Evolutionary conservation across 2,329 filamentous ascomycete genomes (phyloP).

Genomic region (Trichophyton benhamiae): DNA sequence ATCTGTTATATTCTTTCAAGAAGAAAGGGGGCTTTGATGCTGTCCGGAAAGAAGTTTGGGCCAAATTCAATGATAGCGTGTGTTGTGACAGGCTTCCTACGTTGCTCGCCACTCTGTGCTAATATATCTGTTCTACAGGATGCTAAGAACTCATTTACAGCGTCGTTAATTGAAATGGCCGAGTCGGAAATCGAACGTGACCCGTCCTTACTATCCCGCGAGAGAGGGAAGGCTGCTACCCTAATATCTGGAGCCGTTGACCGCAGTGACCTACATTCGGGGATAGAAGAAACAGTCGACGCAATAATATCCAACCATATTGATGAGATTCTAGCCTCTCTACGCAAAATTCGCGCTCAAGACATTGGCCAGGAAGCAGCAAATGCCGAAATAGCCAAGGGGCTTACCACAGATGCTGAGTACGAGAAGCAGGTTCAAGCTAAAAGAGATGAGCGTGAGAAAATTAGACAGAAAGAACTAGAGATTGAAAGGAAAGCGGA

Average conservation of each 20-base stretch:
- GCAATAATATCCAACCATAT: conserved; percentile 43
- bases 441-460: conserved; percentile 41
- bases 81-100: conserved; percentile 13
- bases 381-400: conserved; percentile 41
- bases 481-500: conserved; percentile 41
- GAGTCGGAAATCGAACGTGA: conserved; percentile 52
- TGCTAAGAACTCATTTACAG: conserved; percentile 40
- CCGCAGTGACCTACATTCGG: conserved; percentile 49
- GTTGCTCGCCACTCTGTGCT: not conserved
- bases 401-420: conserved; percentile 49
- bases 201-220: conserved; percentile 47
- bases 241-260: conserved; percentile 53
- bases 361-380: conserved; percentile 49
- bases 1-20: conserved; percentile 50
- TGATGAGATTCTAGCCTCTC: conserved; percentile 40
- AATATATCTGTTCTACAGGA: conserved; percentile 27
- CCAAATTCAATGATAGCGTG: conserved; percentile 46
- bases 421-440: conserved; percentile 44
- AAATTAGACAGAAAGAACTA: conserved; percentile 37
- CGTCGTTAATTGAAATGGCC: conserved; percentile 43
- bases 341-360: conserved; percentile 45
- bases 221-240: conserved; percentile 49
- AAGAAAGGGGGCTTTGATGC: conserved; percentile 55
- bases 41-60: conserved; percentile 49
- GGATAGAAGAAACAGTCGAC: conserved; percentile 44